These are phyloP conservation scores for Pyricularia sp. DNA, from an alignment of 2,329 filamentous ascomycete species.

Conservation along the genomic window DNA sequence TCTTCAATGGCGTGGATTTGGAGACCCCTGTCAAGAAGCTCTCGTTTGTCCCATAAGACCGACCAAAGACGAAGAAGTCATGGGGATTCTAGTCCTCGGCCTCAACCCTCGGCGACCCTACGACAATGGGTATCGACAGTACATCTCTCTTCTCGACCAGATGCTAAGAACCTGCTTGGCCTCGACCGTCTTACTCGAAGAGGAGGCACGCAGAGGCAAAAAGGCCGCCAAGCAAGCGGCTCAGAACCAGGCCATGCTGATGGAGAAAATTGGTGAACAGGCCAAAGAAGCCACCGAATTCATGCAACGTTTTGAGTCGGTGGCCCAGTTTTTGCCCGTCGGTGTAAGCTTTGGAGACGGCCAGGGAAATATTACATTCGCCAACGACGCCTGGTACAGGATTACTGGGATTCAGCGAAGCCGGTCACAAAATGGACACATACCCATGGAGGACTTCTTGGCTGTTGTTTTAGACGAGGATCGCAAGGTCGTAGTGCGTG, in stretches of 20 bases:
- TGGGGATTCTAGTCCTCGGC: slow-evolving; percentile 61
- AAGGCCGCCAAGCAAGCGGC: slow-evolving; percentile 55
- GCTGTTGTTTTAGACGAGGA: slow-evolving; percentile 38
- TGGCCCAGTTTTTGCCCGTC: slow-evolving; percentile 65
- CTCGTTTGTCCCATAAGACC: slow-evolving; percentile 62
- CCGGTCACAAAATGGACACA: slow-evolving; percentile 6
- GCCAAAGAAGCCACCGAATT: slow-evolving; percentile 40
- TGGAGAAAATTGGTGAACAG: slow-evolving; percentile 52
- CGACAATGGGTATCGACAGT: slow-evolving; percentile 63
- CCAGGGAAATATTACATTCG: slow-evolving; percentile 56
- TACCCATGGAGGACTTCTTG: slow-evolving; percentile 27
- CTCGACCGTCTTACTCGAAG: slow-evolving; percentile 61
- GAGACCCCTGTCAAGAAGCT: slow-evolving; percentile 53
- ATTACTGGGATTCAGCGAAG: slow-evolving; percentile 30
- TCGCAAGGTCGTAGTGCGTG: slow-evolving; percentile 26
- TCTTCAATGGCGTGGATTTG: slow-evolving; percentile 53
- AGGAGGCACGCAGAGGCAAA: slow-evolving; percentile 52
- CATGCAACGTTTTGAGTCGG: slow-evolving; percentile 57
- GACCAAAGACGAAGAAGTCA: slow-evolving; percentile 53
- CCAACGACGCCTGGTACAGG: slow-evolving; percentile 57
- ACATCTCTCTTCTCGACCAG: slow-evolving; percentile 44
- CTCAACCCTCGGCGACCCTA: slow-evolving; percentile 64
- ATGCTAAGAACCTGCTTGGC: slow-evolving; percentile 60
- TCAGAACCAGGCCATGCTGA: slow-evolving; percentile 56
- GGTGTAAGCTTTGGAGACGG: slow-evolving; percentile 64